Evolutionary conservation across 1,284 basidiomycete species (phyloP), one percentile per base, ranked within the genome.

Genomic region (Sutorius eximius): DNA sequence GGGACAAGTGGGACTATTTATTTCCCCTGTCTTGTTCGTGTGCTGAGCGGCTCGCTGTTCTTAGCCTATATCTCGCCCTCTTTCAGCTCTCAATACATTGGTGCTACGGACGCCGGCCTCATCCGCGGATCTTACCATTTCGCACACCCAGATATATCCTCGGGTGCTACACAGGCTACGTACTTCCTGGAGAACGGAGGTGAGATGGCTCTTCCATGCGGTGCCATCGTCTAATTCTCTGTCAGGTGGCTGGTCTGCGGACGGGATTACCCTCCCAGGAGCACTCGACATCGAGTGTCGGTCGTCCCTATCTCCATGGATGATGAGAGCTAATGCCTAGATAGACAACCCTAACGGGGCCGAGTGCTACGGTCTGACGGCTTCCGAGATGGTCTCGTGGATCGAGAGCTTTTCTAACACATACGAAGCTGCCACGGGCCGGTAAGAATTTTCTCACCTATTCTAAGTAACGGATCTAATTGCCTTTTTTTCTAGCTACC

Each of bases 231-330:
- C 49, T 46, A 12, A 62, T 53, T 52, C 2, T 51, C 8, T 52
- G n/a, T 44, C 50, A 78, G 77, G 82, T 59, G 82, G 80, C 10
- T 86, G 83, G 83, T 76, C 75, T 34, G 68, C 67, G 10, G 83
- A 86, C 64, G 83, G 80, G 3, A 79, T 77, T 43, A 87, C 85
- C 22, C 80, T 86, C 12, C 84, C 85, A 22, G 85, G 85, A 15
- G 81, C 79, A n/a, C 69, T 87, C 12, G 85, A 87, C 59, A 79
- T 87, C 51, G 83, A 86, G 61, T 79, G 83, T 83, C 44, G 30
- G 74, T 64, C 11, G 16, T 30, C 32, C 3, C 38, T 46, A 27
- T 46, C 10, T n/a, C 38, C 24, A 10, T 15, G 13, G 12, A 3
- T n/a, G 36, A 36, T 37, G 45, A 55, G 11, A 46, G 37, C 41